Percentiles rank a stretch among this genome's conserved stretches.
These are phyloP conservation scores for Amanita rimosa DNA, from an alignment of 768 basidiomycete species.

Conservation along the genomic window DNA sequence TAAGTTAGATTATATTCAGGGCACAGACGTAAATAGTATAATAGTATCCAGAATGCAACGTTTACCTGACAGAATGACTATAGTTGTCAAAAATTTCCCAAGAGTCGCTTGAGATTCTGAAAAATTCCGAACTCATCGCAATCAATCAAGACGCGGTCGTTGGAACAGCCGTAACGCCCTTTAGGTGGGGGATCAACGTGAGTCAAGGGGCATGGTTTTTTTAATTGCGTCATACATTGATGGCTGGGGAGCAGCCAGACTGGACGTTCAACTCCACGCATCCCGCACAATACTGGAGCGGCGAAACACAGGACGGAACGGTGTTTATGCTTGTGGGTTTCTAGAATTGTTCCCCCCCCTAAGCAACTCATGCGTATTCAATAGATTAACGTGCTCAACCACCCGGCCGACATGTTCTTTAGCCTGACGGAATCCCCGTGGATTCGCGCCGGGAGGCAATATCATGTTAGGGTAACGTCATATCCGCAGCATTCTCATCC, in stretches of 20 bases:
- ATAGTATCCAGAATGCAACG: background rate
- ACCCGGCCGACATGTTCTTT: slow-evolving; percentile 48
- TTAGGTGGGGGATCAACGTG: slow-evolving; percentile 62
- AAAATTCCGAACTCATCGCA: slow-evolving; percentile 53
- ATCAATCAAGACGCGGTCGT: slow-evolving; percentile 59
- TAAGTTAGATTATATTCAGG: slow-evolving; percentile 12
- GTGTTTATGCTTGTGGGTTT: slow-evolving; percentile 52
- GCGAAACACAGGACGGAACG: slow-evolving; percentile 51
- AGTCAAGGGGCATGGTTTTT: background rate
- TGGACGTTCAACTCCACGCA: slow-evolving; percentile 32
- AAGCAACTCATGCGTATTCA: background rate
- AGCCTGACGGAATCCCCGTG: slow-evolving; percentile 59
- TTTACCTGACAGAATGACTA: background rate
- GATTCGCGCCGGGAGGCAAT: slow-evolving; percentile 57
- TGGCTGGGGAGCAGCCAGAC: slow-evolving; percentile 22
- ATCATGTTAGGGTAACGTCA: slow-evolving; percentile 46
- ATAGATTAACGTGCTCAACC: slow-evolving; percentile 49
- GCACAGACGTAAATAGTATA: slow-evolving; percentile 21
- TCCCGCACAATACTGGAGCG: slow-evolving; percentile 68
- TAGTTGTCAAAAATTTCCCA: slow-evolving; percentile 39
- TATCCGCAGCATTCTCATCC: background rate
- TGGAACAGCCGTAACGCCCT: slow-evolving; percentile 50
- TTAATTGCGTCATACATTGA: background rate
- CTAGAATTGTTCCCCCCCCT: background rate
- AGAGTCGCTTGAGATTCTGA: slow-evolving; percentile 43